These are phyloP conservation scores for Fusarium nematophilum DNA, from an alignment of 2,329 filamentous ascomycete genomes.

Conservation along the genomic window DNA sequence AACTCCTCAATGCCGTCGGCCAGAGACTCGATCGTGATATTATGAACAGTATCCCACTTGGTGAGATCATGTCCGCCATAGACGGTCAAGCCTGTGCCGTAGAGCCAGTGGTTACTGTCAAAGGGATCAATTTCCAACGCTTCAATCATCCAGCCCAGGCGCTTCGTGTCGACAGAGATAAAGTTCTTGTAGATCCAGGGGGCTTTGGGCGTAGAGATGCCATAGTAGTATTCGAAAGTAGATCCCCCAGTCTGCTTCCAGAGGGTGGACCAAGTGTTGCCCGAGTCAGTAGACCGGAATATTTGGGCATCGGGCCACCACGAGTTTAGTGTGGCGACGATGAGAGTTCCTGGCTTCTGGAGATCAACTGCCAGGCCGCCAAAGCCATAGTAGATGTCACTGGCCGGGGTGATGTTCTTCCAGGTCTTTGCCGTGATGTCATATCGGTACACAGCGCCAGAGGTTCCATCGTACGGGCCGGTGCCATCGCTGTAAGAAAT, in stretches of 20 bases:
- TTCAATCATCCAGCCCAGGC: conserved; percentile 72
- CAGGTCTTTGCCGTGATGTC: conserved; percentile 60
- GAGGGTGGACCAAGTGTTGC: conserved; percentile 63
- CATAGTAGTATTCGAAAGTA: conserved; percentile 61
- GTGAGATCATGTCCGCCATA: conserved; percentile 66
- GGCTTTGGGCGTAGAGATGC: conserved; percentile 58
- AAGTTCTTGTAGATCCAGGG: conserved; percentile 66
- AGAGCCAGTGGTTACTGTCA: conserved; percentile 70
- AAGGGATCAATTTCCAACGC: conserved; percentile 67
- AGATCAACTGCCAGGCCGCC: conserved; percentile 66
- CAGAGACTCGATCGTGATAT: conserved; percentile 61
- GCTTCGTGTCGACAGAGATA: conserved; percentile 59
- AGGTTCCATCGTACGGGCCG: conserved; percentile 67
- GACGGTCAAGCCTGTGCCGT: conserved; percentile 68
- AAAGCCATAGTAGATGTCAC: conserved; percentile 64
- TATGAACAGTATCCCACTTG: conserved; percentile 63
- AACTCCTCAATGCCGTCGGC: conserved; percentile 68
- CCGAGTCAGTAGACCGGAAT: conserved; percentile 66
- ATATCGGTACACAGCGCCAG: conserved; percentile 66
- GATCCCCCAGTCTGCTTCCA: conserved; percentile 59
- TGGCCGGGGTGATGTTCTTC: conserved; percentile 67
- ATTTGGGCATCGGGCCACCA: conserved; percentile 70
- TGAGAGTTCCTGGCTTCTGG: conserved; percentile 64
- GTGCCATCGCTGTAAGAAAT: conserved; percentile 65
- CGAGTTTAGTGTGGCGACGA: conserved; percentile 67